Evolutionary conservation across 495 filamentous ascomycete species (phyloP).

Genomic region (Annulohypoxylon bovei): DNA sequence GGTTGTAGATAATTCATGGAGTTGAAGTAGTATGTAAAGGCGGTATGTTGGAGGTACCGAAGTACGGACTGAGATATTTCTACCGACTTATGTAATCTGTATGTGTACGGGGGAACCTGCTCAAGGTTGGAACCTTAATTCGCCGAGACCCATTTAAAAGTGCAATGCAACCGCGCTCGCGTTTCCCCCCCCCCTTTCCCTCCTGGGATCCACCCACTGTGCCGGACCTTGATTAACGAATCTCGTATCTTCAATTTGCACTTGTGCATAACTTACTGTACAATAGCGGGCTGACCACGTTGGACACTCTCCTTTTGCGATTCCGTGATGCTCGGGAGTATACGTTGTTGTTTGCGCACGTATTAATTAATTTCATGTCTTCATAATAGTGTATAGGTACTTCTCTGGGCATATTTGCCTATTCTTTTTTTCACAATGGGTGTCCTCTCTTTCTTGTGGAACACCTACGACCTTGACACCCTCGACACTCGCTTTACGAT

Average conservation of each 20-base stretch:
- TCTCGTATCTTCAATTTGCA: slow-evolving; percentile 17
- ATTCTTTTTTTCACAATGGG: slow-evolving; percentile 39
- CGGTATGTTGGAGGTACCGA: background rate
- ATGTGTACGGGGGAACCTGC: background rate
- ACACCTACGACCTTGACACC: slow-evolving; percentile 85
- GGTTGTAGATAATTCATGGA: background rate
- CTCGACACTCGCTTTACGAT: slow-evolving; percentile 91
- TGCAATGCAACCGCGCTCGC: slow-evolving; percentile 18
- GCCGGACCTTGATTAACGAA: slow-evolving; percentile 10
- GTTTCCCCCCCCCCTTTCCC: slow-evolving; percentile 1
- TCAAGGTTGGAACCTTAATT: background rate
- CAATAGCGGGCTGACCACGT: background rate
- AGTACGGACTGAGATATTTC: background rate
- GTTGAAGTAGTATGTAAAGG: background rate
- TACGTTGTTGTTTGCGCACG: background rate
- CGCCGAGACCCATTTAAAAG: slow-evolving; percentile 19
- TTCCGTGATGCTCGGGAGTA: slow-evolving; percentile 21
- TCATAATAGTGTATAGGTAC: background rate
- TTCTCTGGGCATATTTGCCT: slow-evolving; percentile 33
- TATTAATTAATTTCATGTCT: slow-evolving; percentile 31
- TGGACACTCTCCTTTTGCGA: slow-evolving; percentile 6
- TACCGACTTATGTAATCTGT: background rate
- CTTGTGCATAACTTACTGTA: slow-evolving; percentile 26
- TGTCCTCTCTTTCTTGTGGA: slow-evolving; percentile 58
- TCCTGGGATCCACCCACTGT: slow-evolving; percentile 2